Evolutionary conservation across 768 basidiomycete genomes (phyloP).

Genomic region (Hortiboletus flavorubellus): DNA sequence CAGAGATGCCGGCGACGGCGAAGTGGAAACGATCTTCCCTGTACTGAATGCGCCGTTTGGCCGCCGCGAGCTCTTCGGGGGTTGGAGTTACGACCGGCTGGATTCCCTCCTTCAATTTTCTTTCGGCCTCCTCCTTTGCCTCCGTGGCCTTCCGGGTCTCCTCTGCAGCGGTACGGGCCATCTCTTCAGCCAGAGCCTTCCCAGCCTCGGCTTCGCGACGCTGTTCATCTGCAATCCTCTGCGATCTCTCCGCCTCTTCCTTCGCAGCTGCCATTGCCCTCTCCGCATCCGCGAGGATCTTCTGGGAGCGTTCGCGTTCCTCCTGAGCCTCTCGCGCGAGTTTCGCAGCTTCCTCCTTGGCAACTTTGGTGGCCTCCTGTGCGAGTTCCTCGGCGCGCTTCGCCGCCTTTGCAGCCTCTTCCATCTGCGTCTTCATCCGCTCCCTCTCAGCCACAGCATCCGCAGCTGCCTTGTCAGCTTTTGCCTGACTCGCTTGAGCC

Average conservation of each 20-base stretch:
- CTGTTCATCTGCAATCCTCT: constrained; percentile 18
- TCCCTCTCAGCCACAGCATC: constrained; percentile 2
- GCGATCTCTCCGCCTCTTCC: constrained; percentile 13
- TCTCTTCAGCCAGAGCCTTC: constrained; percentile 16
- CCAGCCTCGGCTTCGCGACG: constrained; percentile 15
- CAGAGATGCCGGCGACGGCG: constrained; percentile 33
- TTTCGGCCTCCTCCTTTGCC: constrained; percentile 19
- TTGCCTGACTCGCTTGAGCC: constrained; percentile 5
- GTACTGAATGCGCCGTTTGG: constrained; percentile 22
- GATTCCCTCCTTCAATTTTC: constrained; percentile 20
- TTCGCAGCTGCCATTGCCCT: constrained; percentile 9
- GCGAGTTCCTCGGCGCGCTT: constrained; percentile 11
- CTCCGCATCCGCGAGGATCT: constrained; percentile 17
- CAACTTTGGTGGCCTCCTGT: background rate
- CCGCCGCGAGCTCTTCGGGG: constrained; percentile 6
- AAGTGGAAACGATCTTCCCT: constrained; percentile 32
- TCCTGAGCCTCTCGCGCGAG: constrained; percentile 11
- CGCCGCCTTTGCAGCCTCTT: background rate
- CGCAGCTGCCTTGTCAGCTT: constrained; percentile 4
- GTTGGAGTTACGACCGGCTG: constrained; percentile 20
- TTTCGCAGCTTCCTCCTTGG: constrained; percentile 18
- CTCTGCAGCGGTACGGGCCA: constrained; percentile 11
- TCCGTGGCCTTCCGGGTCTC: constrained; percentile 13
- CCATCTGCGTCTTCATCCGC: constrained; percentile 14
- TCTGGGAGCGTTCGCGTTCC: constrained; percentile 13